Conservation (phyloP, 2,329 filamentous ascomycete genomes). For the Fusarium hainanense region DNA sequence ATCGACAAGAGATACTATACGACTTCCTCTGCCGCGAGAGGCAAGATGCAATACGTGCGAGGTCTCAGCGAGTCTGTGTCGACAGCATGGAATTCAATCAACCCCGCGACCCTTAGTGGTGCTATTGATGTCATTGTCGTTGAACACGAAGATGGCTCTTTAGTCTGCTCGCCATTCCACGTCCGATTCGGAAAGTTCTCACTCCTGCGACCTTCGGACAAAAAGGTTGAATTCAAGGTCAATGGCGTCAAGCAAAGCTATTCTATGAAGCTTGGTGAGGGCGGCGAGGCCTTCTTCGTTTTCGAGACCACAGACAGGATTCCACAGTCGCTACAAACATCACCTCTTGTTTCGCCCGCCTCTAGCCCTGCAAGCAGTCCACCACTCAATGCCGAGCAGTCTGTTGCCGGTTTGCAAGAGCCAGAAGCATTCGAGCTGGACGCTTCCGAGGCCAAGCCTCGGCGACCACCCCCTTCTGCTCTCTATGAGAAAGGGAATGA, state of each 20-base stretch:
- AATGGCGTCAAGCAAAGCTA: slow-evolving; percentile 93
- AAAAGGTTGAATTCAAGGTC: slow-evolving; percentile 98
- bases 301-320: slow-evolving; percentile 95
- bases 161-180: slow-evolving; percentile 96
- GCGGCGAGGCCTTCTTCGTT: slow-evolving; percentile 97
- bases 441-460: slow-evolving; percentile 49
- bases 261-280: slow-evolving; percentile 98
- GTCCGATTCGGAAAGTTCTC: slow-evolving; percentile 99
- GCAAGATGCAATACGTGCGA: slow-evolving; percentile 93
- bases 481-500: slow-evolving; percentile 49
- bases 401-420: slow-evolving; percentile 64
- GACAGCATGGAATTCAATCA: slow-evolving; percentile 99
- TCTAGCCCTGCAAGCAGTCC: slow-evolving; percentile 89
- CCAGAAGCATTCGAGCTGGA: slow-evolving; percentile 78
- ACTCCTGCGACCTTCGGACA: slow-evolving; percentile 91
- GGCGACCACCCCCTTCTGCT: slow-evolving; percentile 59
- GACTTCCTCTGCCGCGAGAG: slow-evolving; percentile 22
- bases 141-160: slow-evolving; percentile 89
- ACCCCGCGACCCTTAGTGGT: slow-evolving; percentile 94
- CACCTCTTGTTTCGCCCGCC: slow-evolving; percentile 90
- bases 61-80: slow-evolving; percentile 95
- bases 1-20: background rate
- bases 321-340: slow-evolving; percentile 93
- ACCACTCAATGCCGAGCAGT: slow-evolving; percentile 60
- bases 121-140: slow-evolving; percentile 99